Evolutionary conservation across 2,329 filamentous ascomycete genomes (phyloP).

Genomic region (Alternaria ethzedia): DNA sequence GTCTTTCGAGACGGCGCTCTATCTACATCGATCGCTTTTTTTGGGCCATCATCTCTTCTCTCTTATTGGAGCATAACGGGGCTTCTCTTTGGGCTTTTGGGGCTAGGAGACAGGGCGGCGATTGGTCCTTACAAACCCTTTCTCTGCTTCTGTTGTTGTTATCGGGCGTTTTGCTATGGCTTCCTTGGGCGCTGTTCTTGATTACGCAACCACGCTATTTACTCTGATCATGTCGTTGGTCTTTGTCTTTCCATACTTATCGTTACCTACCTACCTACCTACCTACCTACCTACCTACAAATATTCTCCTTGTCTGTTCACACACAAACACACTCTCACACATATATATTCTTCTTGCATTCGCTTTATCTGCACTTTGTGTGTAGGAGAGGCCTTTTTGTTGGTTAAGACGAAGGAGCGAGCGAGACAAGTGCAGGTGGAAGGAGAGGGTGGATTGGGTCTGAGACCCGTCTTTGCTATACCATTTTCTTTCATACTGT

Average conservation of each 20-base stretch:
- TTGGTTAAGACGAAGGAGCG: not conserved
- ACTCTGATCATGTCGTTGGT: not conserved
- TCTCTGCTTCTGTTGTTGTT: not conserved
- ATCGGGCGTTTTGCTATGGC: not conserved
- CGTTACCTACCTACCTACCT: not conserved
- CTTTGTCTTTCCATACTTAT: not conserved
- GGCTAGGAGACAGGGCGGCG: not conserved
- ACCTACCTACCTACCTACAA: not conserved
- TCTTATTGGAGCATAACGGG: conserved; percentile 22
- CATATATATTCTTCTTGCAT: not conserved
- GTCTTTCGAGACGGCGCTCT: conserved; percentile 15
- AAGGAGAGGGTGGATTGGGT: not conserved
- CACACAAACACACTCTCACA: not conserved
- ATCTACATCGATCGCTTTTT: conserved; percentile 22
- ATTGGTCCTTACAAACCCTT: not conserved
- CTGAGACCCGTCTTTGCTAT: not conserved
- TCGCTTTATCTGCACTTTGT: not conserved
- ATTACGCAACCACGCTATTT: not conserved
- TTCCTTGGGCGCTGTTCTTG: not conserved
- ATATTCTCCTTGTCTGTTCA: not conserved
- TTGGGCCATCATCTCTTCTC: not conserved
- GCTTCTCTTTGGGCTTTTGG: not conserved
- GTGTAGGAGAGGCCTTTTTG: no score
- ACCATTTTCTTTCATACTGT: not conserved
- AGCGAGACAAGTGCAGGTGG: no score